A percentile compares a stretch with the other conserved stretches of the same genome.
These are phyloP conservation scores for Xylaria acuta DNA, from an alignment of 495 filamentous ascomycete genomes.

Conservation along the genomic window DNA sequence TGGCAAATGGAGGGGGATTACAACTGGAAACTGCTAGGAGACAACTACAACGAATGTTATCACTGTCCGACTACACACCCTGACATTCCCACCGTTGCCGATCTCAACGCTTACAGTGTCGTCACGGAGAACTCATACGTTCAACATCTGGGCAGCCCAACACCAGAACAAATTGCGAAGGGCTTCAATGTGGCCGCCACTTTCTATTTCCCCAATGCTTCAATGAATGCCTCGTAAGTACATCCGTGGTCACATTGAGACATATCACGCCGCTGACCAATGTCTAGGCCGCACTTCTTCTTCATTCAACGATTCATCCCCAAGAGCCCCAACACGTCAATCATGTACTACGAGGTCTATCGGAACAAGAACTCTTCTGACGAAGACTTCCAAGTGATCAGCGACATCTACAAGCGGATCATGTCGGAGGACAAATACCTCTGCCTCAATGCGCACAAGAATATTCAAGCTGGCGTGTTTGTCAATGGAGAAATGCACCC, in stretches of 20 bases:
- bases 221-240: constrained; percentile 56
- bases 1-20: constrained; percentile 54
- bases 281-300: constrained; percentile 51
- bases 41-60: constrained; percentile 62
- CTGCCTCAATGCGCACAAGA: constrained; percentile 51
- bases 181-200: constrained; percentile 45
- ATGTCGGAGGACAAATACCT: constrained; percentile 55
- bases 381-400: constrained; percentile 52
- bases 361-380: constrained; percentile 52
- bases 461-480: constrained; percentile 51
- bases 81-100: constrained; percentile 49
- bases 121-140: constrained; percentile 48
- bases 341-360: constrained; percentile 57
- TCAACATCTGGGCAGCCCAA: constrained; percentile 48
- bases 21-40: constrained; percentile 61
- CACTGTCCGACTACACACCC: constrained; percentile 59
- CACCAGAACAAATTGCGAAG: constrained; percentile 42
- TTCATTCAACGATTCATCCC: constrained; percentile 57
- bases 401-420: constrained; percentile 51
- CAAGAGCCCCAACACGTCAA: constrained; percentile 41
- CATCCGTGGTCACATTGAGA: constrained; percentile 14
- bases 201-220: constrained; percentile 56
- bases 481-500: constrained; percentile 56
- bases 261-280: constrained; percentile 27
- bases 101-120: constrained; percentile 53